Evolutionary conservation across 305 asterid genomes (phyloP).

Genomic region (Solanum hybrid): DNA sequence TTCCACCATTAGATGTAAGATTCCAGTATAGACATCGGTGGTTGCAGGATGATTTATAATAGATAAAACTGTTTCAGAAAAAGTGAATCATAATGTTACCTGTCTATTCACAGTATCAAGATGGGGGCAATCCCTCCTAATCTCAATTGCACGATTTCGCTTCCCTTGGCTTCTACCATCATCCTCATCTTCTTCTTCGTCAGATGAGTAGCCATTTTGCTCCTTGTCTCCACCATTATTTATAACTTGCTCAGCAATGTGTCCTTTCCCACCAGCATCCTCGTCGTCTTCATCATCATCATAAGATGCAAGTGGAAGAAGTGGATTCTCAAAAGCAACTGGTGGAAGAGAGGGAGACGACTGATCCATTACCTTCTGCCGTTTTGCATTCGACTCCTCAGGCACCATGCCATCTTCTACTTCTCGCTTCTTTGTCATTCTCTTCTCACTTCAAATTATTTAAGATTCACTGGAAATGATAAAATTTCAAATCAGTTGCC

Average conservation of each 20-base stretch:
- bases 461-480: neutral
- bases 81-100: slow-evolving; percentile 29
- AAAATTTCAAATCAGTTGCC: neutral
- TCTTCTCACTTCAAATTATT: slow-evolving; percentile 1
- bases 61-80: neutral
- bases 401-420: slow-evolving; percentile 1
- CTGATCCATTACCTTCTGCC: slow-evolving; percentile 7
- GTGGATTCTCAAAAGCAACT: slow-evolving; percentile 9
- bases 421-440: slow-evolving; percentile 8
- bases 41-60: neutral
- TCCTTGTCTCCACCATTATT: neutral
- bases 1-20: neutral
- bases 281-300: slow-evolving; percentile 15
- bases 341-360: slow-evolving; percentile 5
- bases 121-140: slow-evolving; percentile 89
- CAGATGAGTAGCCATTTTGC: neutral
- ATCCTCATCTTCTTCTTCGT: slow-evolving; percentile 18
- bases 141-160: slow-evolving; percentile 55
- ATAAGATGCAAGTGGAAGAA: slow-evolving; percentile 15
- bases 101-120: slow-evolving; percentile 95
- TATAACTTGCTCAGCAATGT: neutral
- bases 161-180: slow-evolving; percentile 24
- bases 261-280: slow-evolving; percentile 1
- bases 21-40: neutral
- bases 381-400: neutral